A percentile compares a stretch with the other conserved stretches of the same genome.
These are phyloP conservation scores for Zygosaccharomyces kombuchaensis DNA, from an alignment of 805 yeast species.

Conservation along the genomic window DNA sequence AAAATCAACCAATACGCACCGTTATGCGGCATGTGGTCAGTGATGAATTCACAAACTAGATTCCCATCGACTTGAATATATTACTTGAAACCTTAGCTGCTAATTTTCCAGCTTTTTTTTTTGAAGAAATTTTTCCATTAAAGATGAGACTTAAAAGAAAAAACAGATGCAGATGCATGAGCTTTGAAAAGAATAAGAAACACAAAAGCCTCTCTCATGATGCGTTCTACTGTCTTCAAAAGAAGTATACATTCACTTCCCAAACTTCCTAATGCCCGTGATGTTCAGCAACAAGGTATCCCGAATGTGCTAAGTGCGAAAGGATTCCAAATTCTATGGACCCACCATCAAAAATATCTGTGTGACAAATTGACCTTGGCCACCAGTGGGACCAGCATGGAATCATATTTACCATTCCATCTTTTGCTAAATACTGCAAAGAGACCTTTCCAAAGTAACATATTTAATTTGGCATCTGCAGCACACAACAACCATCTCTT, in stretches of 20 bases:
- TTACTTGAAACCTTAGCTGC: too few species aligned
- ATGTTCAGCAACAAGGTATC: conserved; percentile 25
- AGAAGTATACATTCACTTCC: conserved; percentile 35
- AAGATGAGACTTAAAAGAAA: neutral
- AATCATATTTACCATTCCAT: conserved; percentile 69
- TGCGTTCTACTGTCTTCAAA: conserved; percentile 18
- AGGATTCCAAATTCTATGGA: conserved; percentile 77
- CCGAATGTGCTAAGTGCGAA: conserved; percentile 32
- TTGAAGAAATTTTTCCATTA: neutral
- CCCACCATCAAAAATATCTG: conserved; percentile 65
- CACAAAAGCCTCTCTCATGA: conserved; percentile 13
- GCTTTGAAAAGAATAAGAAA: neutral
- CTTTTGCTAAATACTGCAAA: conserved; percentile 63
- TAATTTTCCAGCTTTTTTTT: neutral
- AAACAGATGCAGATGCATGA: neutral
- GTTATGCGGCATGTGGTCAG: too few species aligned
- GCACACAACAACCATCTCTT: conserved; percentile 90
- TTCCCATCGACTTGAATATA: too few species aligned
- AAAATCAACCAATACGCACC: too few species aligned
- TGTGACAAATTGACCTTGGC: conserved; percentile 56
- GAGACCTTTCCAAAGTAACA: conserved; percentile 57
- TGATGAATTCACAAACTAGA: too few species aligned
- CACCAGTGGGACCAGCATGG: conserved; percentile 77
- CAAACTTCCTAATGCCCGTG: conserved; percentile 19
- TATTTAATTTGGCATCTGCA: conserved; percentile 86